Conservation (phyloP, 2,329 filamentous ascomycete species). For the Diaporthe ampelina region DNA sequence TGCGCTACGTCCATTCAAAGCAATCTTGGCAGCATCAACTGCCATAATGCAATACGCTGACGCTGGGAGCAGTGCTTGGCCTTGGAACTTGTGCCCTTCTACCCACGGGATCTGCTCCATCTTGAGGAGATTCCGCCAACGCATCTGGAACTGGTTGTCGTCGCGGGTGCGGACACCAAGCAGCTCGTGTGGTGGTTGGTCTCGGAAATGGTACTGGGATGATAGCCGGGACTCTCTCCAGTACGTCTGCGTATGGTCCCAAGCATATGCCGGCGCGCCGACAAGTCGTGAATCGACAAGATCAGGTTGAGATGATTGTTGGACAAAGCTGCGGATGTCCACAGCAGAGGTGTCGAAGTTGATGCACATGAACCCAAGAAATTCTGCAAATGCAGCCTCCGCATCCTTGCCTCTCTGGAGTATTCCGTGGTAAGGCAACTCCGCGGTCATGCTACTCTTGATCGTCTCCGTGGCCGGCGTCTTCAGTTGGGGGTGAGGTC, state of each 20-base stretch:
- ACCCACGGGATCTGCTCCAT: slow-evolving; percentile 57
- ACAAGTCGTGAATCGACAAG: slow-evolving; percentile 42
- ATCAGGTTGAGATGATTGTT: slow-evolving; percentile 44
- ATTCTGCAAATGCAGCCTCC: slow-evolving; percentile 49
- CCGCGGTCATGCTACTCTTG: slow-evolving; percentile 41
- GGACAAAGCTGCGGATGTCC: slow-evolving; percentile 46
- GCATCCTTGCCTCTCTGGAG: slow-evolving; percentile 51
- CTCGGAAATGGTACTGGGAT: slow-evolving; percentile 55
- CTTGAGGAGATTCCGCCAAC: slow-evolving; percentile 59
- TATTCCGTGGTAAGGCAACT: slow-evolving; percentile 51
- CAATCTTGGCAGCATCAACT: slow-evolving; percentile 56
- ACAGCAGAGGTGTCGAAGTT: slow-evolving; percentile 46
- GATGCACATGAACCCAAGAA: slow-evolving; percentile 53
- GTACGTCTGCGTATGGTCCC: slow-evolving; percentile 60
- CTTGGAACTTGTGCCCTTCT: slow-evolving; percentile 58
- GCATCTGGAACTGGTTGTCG: slow-evolving; percentile 52
- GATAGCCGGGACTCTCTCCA: slow-evolving; percentile 60
- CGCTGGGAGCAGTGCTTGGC: slow-evolving; percentile 59
- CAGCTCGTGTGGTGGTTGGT: slow-evolving; percentile 52
- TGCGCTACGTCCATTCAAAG: slow-evolving; percentile 46
- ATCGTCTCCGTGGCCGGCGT: slow-evolving; percentile 55
- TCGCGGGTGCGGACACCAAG: slow-evolving; percentile 55
- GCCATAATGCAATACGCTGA: slow-evolving; percentile 64
- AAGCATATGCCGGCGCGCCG: slow-evolving; percentile 60
- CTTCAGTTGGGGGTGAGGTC: slow-evolving; percentile 60